These are phyloP conservation scores for Parsonsia alboflavescens DNA, from an alignment of 257 asterid species.

Conservation along the genomic window DNA sequence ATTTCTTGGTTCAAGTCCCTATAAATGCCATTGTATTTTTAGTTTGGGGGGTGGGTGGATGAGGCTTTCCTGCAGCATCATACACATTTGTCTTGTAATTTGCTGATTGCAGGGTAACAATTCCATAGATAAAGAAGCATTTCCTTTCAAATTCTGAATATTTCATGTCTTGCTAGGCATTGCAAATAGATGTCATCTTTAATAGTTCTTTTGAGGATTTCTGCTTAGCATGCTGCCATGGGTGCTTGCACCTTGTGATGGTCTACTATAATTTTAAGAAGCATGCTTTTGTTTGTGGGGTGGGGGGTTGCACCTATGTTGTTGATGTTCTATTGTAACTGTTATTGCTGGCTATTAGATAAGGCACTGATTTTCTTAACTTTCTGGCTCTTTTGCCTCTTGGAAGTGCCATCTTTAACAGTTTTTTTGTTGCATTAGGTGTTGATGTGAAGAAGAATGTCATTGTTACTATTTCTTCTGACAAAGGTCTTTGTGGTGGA, in stretches of 20 bases:
- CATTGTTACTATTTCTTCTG: slow-evolving; percentile 72
- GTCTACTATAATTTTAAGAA: background rate
- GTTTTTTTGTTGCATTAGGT: slow-evolving; percentile 43
- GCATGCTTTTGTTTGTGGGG: background rate
- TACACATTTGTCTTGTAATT: background rate
- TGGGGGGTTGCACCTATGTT: background rate
- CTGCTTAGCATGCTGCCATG: background rate
- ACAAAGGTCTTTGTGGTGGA: slow-evolving; percentile 99
- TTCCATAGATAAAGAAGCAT: background rate
- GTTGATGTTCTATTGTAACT: background rate
- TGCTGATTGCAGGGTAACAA: background rate
- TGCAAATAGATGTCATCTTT: background rate
- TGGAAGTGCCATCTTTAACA: background rate
- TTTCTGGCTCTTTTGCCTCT: background rate
- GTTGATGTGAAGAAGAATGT: slow-evolving; percentile 92
- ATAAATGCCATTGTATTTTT: background rate
- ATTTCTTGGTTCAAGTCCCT: background rate
- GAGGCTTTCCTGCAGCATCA: background rate
- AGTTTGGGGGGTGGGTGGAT: background rate
- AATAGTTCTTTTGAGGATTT: background rate
- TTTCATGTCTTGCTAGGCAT: background rate
- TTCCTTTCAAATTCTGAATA: background rate
- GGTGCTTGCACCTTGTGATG: too few species aligned
- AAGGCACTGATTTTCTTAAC: background rate
- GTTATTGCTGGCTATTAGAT: background rate